Percentiles rank a stretch among this genome's conserved stretches.
Evolutionary conservation across 2,329 filamentous ascomycete species (phyloP).

Genomic region (Microcyclospora tardicrescens): DNA sequence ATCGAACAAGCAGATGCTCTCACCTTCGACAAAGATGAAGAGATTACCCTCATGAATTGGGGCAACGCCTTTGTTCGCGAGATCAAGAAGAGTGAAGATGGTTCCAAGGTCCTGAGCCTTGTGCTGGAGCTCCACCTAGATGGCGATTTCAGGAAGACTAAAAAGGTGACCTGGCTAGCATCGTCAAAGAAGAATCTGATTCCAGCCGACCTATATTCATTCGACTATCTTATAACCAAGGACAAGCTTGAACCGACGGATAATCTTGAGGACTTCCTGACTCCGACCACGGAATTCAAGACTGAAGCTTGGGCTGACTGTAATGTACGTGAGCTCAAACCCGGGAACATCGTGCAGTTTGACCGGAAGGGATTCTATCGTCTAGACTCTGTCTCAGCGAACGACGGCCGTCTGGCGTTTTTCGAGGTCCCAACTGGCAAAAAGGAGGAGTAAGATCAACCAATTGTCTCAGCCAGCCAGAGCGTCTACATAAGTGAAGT

Average conservation of each 20-base stretch:
- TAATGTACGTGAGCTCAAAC: constrained; percentile 65
- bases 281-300: constrained; percentile 59
- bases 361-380: constrained; percentile 88
- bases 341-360: constrained; percentile 86
- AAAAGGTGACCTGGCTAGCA: constrained; percentile 95
- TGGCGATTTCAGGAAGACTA: constrained; percentile 86
- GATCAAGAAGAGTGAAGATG: constrained; percentile 38
- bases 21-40: constrained; percentile 69
- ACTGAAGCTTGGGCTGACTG: constrained; percentile 56
- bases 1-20: constrained; percentile 80
- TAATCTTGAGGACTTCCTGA: constrained; percentile 70
- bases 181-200: constrained; percentile 65
- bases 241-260: constrained; percentile 87
- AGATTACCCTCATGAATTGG: constrained; percentile 95
- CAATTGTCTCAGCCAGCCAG: too few species aligned
- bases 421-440: constrained; percentile 61
- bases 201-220: constrained; percentile 77
- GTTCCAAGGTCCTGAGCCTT: constrained; percentile 49
- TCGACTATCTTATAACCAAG: constrained; percentile 90
- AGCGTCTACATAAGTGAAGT: too few species aligned
- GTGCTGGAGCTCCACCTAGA: constrained; percentile 76
- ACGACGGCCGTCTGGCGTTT: constrained; percentile 48
- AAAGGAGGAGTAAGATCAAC: constrained; percentile 18
- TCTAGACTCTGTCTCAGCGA: constrained; percentile 53
- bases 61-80: constrained; percentile 72